Evolutionary conservation across 768 basidiomycete species (phyloP).

Genomic region (Pleurotus sapidus): DNA sequence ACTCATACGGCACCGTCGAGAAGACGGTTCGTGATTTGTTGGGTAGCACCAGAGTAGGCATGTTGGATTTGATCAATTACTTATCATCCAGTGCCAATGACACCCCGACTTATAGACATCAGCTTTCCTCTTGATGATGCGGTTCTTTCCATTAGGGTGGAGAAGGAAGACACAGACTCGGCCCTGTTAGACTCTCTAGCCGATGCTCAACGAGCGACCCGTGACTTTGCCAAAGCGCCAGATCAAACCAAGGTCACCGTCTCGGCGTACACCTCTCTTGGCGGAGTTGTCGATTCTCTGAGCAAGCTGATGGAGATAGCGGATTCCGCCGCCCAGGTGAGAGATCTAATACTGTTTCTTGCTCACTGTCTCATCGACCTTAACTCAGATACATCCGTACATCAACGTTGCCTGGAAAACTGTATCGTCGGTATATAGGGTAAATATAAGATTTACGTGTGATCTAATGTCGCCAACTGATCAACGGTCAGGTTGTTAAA

Average conservation of each 20-base stretch:
- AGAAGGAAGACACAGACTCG: background rate
- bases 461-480: too few relatives aligned
- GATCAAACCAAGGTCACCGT: background rate
- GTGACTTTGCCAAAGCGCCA: background rate
- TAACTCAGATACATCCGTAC: conserved; percentile 10
- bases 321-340: background rate
- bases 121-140: background rate
- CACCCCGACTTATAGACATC: background rate
- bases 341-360: too few relatives aligned
- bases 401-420: conserved; percentile 9
- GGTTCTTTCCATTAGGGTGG: background rate
- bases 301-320: background rate
- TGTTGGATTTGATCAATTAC: background rate
- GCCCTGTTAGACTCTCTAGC: background rate
- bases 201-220: background rate
- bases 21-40: background rate
- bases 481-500: conserved; percentile 22
- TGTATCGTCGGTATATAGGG: conserved; percentile 8
- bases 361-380: background rate
- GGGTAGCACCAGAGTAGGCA: background rate
- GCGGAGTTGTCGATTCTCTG: background rate
- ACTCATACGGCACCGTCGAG: background rate
- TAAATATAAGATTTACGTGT: background rate
- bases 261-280: background rate
- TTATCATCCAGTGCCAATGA: background rate